These are phyloP conservation scores for Phytophthora kernoviae DNA, from an alignment of 352 stramenopile genomes.

Conservation along the genomic window DNA sequence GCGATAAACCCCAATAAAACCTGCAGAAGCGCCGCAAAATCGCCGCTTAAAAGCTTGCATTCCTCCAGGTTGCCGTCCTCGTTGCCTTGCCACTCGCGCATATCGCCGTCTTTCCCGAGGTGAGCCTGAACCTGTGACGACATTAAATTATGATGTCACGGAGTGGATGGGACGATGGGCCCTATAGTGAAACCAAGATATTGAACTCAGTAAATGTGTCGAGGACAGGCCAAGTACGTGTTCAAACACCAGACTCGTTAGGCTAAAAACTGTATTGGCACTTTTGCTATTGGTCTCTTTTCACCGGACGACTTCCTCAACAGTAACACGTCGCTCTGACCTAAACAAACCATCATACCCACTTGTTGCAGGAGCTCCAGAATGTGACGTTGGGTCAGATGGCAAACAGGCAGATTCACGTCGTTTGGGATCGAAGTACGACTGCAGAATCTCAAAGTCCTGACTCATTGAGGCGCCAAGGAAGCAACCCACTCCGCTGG, in stretches of 20 bases:
- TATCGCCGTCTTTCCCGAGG: constrained; percentile 18
- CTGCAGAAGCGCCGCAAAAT: constrained; percentile 80
- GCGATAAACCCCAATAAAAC: constrained; percentile 81
- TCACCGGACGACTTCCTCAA: constrained; percentile 47
- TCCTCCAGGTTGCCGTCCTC: constrained; percentile 47
- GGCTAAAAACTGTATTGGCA: not conserved
- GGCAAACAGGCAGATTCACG: constrained; percentile 13
- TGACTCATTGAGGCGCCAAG: constrained; percentile 64
- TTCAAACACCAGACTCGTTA: too few relatives aligned
- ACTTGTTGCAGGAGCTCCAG: not conserved
- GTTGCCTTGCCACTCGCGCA: constrained; percentile 36
- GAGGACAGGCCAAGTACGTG: too few relatives aligned
- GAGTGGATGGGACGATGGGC: too few relatives aligned
- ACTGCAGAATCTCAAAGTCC: constrained; percentile 78
- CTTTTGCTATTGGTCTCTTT: too few relatives aligned
- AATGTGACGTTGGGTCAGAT: too few relatives aligned
- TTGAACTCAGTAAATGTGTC: too few relatives aligned
- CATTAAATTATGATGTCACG: too few relatives aligned
- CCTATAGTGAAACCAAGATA: too few relatives aligned
- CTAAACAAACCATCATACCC: constrained; percentile 22
- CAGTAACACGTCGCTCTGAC: constrained; percentile 17
- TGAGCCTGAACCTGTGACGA: too few relatives aligned
- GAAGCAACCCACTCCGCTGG: constrained; percentile 44
- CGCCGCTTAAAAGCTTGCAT: constrained; percentile 83
- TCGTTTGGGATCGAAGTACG: constrained; percentile 66